Conservation (phyloP, 2,329 filamentous ascomycete genomes). For the Pseudomassariella vexata region DNA sequence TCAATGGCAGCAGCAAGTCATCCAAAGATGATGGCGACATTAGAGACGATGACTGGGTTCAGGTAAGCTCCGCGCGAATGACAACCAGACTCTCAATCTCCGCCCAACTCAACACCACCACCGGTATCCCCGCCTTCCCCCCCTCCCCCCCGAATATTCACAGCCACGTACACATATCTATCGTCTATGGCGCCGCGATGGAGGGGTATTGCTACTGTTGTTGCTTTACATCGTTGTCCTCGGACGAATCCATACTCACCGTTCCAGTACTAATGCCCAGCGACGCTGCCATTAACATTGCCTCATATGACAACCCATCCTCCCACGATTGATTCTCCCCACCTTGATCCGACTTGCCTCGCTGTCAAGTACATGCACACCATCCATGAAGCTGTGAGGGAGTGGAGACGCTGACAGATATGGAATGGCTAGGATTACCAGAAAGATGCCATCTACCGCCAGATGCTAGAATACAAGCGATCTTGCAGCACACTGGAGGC, state of each 20-base stretch:
- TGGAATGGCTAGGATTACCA: conserved; percentile 64
- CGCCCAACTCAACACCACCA: conserved; percentile 11
- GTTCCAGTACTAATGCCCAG: conserved; percentile 26
- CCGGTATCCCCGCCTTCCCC: no score
- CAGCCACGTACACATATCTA: not conserved
- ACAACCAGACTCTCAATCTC: no score
- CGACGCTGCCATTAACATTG: conserved; percentile 19
- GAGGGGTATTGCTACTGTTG: not conserved
- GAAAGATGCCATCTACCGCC: conserved; percentile 94
- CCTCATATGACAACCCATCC: conserved; percentile 13
- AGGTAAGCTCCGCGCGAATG: conserved; percentile 59
- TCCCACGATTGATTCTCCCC: conserved; percentile 14
- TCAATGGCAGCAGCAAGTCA: conserved; percentile 66
- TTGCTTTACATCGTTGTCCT: conserved; percentile 10
- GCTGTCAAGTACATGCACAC: conserved; percentile 18
- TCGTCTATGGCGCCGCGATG: not conserved
- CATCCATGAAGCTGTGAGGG: conserved; percentile 16
- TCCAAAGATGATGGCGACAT: conserved; percentile 50
- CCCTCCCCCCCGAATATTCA: no score
- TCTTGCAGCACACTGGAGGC: conserved; percentile 57
- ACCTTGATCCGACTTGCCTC: conserved; percentile 17
- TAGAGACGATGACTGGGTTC: conserved; percentile 57
- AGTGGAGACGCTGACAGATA: conserved; percentile 28
- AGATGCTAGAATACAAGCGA: conserved; percentile 97
- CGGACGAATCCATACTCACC: conserved; percentile 24